Conservation (phyloP, 2,329 filamentous ascomycete genomes). For the Hypoxylon sp. region DNA sequence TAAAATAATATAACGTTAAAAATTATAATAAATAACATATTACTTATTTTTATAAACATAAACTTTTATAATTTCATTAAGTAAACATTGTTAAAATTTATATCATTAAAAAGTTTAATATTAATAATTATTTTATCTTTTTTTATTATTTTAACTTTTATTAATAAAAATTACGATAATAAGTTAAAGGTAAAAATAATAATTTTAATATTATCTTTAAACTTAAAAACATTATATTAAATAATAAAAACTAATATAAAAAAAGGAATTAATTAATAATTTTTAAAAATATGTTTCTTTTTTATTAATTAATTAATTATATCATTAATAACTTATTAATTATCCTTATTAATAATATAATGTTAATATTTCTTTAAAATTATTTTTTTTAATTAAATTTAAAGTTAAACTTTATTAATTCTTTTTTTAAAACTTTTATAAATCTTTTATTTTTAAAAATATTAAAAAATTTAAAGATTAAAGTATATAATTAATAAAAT, state of each 20-base stretch:
- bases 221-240: neutral
- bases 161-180: neutral
- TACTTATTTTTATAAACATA: no score
- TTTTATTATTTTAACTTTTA: slow-evolving; percentile 1
- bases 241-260: slow-evolving; percentile 11
- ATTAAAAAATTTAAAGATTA: no score
- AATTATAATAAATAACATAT: no score
- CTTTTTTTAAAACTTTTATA: no score
- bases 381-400: no score
- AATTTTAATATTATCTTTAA: neutral
- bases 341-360: slow-evolving; percentile 7
- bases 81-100: no score
- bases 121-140: neutral
- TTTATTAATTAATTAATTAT: neutral
- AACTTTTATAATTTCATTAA: no score
- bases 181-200: neutral
- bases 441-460: no score
- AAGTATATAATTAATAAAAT: no score
- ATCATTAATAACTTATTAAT: slow-evolving; percentile 11
- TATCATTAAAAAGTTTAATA: slow-evolving; percentile 8
- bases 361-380: slow-evolving; percentile 1
- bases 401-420: no score
- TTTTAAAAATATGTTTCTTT: neutral
- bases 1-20: no score
- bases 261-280: neutral